Evolutionary conservation across 139 green algal species (phyloP).

Genomic region (Chlorella sorokiniana): DNA sequence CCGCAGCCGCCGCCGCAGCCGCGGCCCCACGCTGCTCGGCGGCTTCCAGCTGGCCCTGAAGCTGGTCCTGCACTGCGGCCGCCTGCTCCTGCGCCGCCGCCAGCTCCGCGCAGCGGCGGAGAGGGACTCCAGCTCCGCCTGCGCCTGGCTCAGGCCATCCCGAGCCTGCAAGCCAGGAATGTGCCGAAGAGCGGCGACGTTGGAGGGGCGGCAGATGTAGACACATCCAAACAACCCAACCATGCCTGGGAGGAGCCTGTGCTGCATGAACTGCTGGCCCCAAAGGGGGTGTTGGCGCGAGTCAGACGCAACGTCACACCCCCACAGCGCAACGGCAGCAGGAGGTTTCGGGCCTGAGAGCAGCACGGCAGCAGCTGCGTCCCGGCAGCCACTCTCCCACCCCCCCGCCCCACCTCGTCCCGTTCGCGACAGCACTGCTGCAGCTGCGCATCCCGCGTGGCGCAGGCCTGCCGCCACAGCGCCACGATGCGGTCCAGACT

Average conservation of each 20-base stretch:
- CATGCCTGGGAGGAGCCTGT: too few species aligned
- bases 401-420: not conserved
- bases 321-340: too few species aligned
- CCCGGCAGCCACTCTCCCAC: not conserved
- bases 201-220: not conserved
- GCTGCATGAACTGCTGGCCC: too few species aligned
- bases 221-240: too few species aligned
- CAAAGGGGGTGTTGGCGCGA: too few species aligned
- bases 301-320: too few species aligned
- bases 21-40: not conserved
- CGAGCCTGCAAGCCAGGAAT: slow-evolving; percentile 10
- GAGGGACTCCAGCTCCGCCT: not conserved
- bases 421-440: not conserved
- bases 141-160: not conserved
- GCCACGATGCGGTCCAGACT: slow-evolving; percentile 35
- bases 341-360: too few species aligned
- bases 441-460: slow-evolving; percentile 19
- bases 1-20: not conserved
- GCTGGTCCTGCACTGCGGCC: not conserved
- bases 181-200: not conserved
- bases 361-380: not conserved
- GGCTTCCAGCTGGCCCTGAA: not conserved
- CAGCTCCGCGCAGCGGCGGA: not conserved
- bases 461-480: slow-evolving; percentile 27
- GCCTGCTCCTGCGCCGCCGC: not conserved